Evolutionary conservation across 1,284 basidiomycete genomes (phyloP), one percentile per base, ranked within the genome.

Genomic region (Vanrija humicola): DNA sequence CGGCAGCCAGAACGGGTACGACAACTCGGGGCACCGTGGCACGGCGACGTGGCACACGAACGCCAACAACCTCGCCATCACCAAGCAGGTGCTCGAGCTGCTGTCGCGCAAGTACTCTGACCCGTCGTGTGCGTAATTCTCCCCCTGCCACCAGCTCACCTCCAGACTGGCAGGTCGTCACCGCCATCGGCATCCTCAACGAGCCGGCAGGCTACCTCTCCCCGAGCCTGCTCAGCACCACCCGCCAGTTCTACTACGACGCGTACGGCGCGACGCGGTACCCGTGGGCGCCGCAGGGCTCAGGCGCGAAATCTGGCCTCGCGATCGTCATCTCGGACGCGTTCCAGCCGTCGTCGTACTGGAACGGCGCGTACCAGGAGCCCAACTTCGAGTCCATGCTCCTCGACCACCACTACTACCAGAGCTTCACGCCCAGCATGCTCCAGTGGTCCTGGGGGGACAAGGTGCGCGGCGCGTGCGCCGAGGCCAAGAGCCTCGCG

Each of bases 371-470:
- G 69, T 81, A 88, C 80, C 79, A 81, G 1, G 64, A 79, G 25
- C 73, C 79, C 80, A 58, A 66, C n/a, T 81, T 73, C 65, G 65
- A 78, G 50, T 84, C 84, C 38, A 90, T 94, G 25, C 82, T 86
- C 23, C 82, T 96, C 76, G 93, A 96, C 75, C 89, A 58, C 81
- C 88, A 91, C 74, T 81, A 86, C 74, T 90, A 91, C 69, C 88
- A 89, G 69, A 83, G 89, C 50, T 90, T 90, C 76, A 84, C 82
- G 63, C 77, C 83, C 64, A 69, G 69, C 10, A 82, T 86, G 67
- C 77, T 87, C 10, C 68, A 76, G 26, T 80, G 83, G 40, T 77
- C 82, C 29, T 79, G 81, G 59, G 78, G 82, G 52, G 71, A 86
- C 59, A 89, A 92, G 66, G 86, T 93, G 49, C 34, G 64, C 59